Base-by-base conservation (phyloP, 768 basidiomycete species). In the Phylloporus scabripes region DNA sequence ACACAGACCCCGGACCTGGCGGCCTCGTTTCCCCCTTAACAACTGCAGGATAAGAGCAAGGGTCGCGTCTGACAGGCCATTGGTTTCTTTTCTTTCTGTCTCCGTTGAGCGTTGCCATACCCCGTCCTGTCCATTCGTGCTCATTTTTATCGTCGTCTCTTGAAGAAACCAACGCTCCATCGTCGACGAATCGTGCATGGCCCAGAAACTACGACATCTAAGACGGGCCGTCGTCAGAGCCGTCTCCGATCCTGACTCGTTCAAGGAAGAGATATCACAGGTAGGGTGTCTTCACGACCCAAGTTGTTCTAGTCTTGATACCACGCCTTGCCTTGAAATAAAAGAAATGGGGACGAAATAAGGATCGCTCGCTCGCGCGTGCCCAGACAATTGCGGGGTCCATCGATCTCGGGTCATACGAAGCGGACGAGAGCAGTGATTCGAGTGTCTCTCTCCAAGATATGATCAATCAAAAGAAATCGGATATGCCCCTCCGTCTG, bases 401-500 rank as follows among this genome's bases (percentile, higher is more conserved):
- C 7, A 37, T 39, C 9, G 40, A 43, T 20, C 42, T 45, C 0
- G 24, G 12, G 17, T 36, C 21, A 4, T n/a, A 26, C 17, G 41
- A 48, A 8, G n/a, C 41, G 20, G 45, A 40, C 15, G 40, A 34
- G 5, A 28, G 21, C 10, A 34, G 40, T 2, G 21, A 32, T 8
- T 43, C 11, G 18, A 21, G 34, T 9, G 17, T 57, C 20, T 38
- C 40, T 6, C 47, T 60, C 7, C 52, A 57, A 41, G 59, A 60
- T 1, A 26, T 42, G 42, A 50, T 60, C 38, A 28, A 48, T 24
- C 37, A 53, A 32, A 51, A 12, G 34, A 60, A 48, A 36, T 54
- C 59, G 1, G 48, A 49, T 5, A 64, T 64, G 49, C 61, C 61
- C 2, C 50, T 62, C 10, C 62, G 54, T 28, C 50, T 62, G 31